These are phyloP conservation scores for Kodamaea laetipori DNA, from an alignment of 805 yeast genomes.

Conservation along the genomic window DNA sequence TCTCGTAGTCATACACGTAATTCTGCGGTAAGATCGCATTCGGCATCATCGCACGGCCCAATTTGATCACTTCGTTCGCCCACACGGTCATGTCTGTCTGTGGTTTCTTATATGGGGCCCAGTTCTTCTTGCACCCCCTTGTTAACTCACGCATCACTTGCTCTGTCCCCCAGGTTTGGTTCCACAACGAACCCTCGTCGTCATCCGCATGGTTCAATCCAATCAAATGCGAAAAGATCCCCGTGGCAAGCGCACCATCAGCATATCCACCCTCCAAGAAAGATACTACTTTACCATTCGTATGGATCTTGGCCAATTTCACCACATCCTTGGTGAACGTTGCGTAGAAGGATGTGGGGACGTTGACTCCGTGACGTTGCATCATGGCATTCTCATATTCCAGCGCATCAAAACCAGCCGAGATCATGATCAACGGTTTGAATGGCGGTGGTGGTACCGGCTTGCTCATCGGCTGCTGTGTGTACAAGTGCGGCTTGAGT, in stretches of 20 bases:
- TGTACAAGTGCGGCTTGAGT: conserved; percentile 33
- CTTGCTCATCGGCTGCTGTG: conserved; percentile 25
- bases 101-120: conserved; percentile 61
- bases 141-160: conserved; percentile 64
- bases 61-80: conserved; percentile 64
- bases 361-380: conserved; percentile 82
- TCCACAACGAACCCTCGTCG: conserved; percentile 49
- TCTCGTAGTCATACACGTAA: conserved; percentile 32
- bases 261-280: conserved; percentile 86
- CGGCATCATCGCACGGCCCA: conserved; percentile 67
- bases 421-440: conserved; percentile 61
- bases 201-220: conserved; percentile 58
- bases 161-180: conserved; percentile 62
- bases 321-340: conserved; percentile 72
- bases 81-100: conserved; percentile 54
- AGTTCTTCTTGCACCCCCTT: conserved; percentile 66
- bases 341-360: conserved; percentile 78
- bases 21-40: conserved; percentile 43
- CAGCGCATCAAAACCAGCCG: conserved; percentile 88
- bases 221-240: conserved; percentile 74
- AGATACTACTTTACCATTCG: conserved; percentile 64
- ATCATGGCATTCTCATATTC: conserved; percentile 80
- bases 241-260: conserved; percentile 77
- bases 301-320: conserved; percentile 62
- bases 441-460: conserved; percentile 41